Base-by-base conservation (phyloP, 345 rosid species). In the Syzygium aromaticum region DNA sequence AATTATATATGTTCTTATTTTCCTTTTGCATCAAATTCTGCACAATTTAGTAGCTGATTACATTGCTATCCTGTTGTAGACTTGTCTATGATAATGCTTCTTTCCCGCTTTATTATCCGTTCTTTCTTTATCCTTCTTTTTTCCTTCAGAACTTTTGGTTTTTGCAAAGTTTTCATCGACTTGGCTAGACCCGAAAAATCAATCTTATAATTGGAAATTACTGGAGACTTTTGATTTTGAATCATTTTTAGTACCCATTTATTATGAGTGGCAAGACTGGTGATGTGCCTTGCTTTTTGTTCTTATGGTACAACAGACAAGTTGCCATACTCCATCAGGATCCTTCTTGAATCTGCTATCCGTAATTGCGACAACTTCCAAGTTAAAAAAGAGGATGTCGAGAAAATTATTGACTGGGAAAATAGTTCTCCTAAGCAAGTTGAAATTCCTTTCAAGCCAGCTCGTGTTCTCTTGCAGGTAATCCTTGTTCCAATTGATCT, bases 381-480 rank as follows among this genome's bases (percentile, higher is more conserved):
- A 94, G 99, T 98, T 30, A 95, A 93, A 49, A 95, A 94, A 91
- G 94, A 92, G 63, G 99, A 98, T 91, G 97, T 96, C 83, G 99
- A 98, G 94, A 98, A 98, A 91, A 98, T 98, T 33, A 91, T 96
- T 82, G 98, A 98, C 84, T 98, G 99, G 99, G 97, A 95, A 90
- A 98, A 94, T 43, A 85, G 96, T 13, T 88, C 99, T 38, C 98
- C 98, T 5, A 96, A 96, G 89, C 99, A 92, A 90, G 99, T 98
- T 33, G 99, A 98, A 92, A 98, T 98, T 84, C 99, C 99, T 22
- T 98, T 98, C 92, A 98, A 98, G 91, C 99, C 99, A 56, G 99
- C 98, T 89, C 98, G 99, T 89, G 99, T 98, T 63, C 98, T 98
- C 85, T 92, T 98, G 87, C 99, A 98, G 99, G 99, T 91, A 84